Evolutionary conservation across 1,139 yeast species (phyloP).

Genomic region (Saccharomycopsis hybrid): DNA sequence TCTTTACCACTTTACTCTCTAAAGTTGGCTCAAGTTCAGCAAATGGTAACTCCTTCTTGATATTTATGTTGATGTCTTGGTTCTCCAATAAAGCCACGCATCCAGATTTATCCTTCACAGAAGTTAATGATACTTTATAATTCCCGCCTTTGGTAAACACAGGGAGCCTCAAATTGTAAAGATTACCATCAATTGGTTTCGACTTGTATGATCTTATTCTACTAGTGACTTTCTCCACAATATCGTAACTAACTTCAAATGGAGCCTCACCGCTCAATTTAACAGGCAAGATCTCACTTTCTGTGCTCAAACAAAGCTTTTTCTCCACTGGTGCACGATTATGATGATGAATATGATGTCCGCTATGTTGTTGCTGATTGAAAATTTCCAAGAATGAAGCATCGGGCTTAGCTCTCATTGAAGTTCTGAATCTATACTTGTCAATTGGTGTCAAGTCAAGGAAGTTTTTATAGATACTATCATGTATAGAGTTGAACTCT

Average conservation of each 20-base stretch:
- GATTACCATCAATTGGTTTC: slow-evolving; percentile 37
- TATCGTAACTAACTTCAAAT: slow-evolving; percentile 62
- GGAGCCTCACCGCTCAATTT: slow-evolving; percentile 76
- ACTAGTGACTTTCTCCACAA: slow-evolving; percentile 45
- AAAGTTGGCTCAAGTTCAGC: slow-evolving; percentile 37
- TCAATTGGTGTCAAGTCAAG: slow-evolving; percentile 28
- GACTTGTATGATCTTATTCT: slow-evolving; percentile 37
- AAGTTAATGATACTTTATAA: slow-evolving; percentile 54
- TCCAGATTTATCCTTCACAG: slow-evolving; percentile 64
- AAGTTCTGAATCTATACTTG: slow-evolving; percentile 33
- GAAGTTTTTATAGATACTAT: slow-evolving; percentile 44
- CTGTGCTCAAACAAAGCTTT: slow-evolving; percentile 41
- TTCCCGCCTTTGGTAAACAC: slow-evolving; percentile 58
- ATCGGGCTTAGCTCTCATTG: slow-evolving; percentile 40
- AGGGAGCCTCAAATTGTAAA: slow-evolving; percentile 46
- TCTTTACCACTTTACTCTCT: slow-evolving; percentile 23
- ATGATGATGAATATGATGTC: no score
- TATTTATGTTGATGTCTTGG: slow-evolving; percentile 53
- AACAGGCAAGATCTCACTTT: slow-evolving; percentile 24
- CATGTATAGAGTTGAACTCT: slow-evolving; percentile 53
- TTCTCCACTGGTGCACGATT: slow-evolving; percentile 19
- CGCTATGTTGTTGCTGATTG: no score
- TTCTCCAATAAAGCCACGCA: slow-evolving; percentile 66
- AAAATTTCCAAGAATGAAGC: slow-evolving; percentile 30
- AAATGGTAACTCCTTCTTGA: slow-evolving; percentile 61